These are phyloP conservation scores for Lasiosphaeriaceae sp. DNA, from an alignment of 495 filamentous ascomycete species.

Conservation along the genomic window DNA sequence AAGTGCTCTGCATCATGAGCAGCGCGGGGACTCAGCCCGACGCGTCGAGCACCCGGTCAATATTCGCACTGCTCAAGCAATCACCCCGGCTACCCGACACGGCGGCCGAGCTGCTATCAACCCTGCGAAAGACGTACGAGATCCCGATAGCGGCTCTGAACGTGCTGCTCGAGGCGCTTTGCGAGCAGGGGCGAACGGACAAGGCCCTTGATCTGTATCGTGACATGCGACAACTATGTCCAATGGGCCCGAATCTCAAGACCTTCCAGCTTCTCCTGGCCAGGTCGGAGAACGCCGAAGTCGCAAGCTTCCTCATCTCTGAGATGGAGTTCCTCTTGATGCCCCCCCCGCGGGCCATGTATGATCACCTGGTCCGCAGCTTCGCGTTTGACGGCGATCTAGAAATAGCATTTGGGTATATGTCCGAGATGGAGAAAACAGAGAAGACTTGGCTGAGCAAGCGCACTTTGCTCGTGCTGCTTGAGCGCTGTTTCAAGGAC, in stretches of 20 bases:
- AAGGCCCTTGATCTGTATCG: slow-evolving; percentile 69
- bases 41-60: slow-evolving; percentile 52
- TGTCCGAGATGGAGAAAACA: slow-evolving; percentile 49
- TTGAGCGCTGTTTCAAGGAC: slow-evolving; percentile 36
- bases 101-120: slow-evolving; percentile 52
- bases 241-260: slow-evolving; percentile 51
- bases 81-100: slow-evolving; percentile 29
- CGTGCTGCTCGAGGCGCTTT: slow-evolving; percentile 55
- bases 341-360: slow-evolving; percentile 56
- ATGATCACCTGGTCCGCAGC: slow-evolving; percentile 65
- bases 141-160: slow-evolving; percentile 59
- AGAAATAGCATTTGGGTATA: slow-evolving; percentile 55
- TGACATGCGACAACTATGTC: slow-evolving; percentile 58
- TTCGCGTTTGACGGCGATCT: slow-evolving; percentile 52
- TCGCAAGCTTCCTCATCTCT: slow-evolving; percentile 63
- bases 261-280: slow-evolving; percentile 67
- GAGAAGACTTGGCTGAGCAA: slow-evolving; percentile 34
- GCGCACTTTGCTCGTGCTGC: slow-evolving; percentile 32
- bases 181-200: slow-evolving; percentile 39
- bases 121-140: slow-evolving; percentile 42
- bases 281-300: slow-evolving; percentile 54
- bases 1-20: slow-evolving; percentile 65
- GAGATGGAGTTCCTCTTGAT: slow-evolving; percentile 70
- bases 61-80: slow-evolving; percentile 40
- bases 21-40: slow-evolving; percentile 51